A percentile compares a stretch with the other conserved stretches of the same genome.
Conservation (phyloP, 306 rosid genomes). For the Lagenaria siceraria region DNA sequence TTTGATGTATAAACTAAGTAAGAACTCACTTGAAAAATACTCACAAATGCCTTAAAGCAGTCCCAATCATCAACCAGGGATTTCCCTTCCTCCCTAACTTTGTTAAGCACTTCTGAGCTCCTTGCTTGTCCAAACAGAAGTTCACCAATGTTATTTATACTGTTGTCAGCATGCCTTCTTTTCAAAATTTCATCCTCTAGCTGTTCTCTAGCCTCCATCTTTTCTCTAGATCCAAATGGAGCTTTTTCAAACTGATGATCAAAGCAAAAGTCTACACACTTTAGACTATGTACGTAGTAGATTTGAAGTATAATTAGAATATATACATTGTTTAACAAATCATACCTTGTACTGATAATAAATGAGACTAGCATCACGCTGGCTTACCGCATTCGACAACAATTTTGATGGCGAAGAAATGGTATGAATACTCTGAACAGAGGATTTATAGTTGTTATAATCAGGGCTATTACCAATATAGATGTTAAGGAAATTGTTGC, state of each 20-base stretch:
- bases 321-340: not conserved
- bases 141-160: constrained; percentile 18
- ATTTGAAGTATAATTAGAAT: not conserved
- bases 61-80: constrained; percentile 60
- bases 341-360: constrained; percentile 33
- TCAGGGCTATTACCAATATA: constrained; percentile 27
- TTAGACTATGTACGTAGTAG: not conserved
- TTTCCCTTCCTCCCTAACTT: constrained; percentile 31
- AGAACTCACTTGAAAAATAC: not conserved
- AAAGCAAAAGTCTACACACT: too few species aligned
- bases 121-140: constrained; percentile 31
- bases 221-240: constrained; percentile 20
- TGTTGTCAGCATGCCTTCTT: constrained; percentile 23
- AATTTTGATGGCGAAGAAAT: not conserved
- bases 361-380: constrained; percentile 32
- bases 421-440: not conserved
- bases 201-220: constrained; percentile 25
- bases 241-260: constrained; percentile 36
- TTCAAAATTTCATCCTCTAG: constrained; percentile 19
- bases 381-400: constrained; percentile 15
- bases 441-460: not conserved
- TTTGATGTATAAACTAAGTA: not conserved
- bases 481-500: constrained; percentile 11
- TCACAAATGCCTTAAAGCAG: constrained; percentile 42
- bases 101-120: constrained; percentile 8